These are phyloP conservation scores for Leccinum truebloodii DNA, from an alignment of 768 basidiomycete genomes.

Conservation along the genomic window DNA sequence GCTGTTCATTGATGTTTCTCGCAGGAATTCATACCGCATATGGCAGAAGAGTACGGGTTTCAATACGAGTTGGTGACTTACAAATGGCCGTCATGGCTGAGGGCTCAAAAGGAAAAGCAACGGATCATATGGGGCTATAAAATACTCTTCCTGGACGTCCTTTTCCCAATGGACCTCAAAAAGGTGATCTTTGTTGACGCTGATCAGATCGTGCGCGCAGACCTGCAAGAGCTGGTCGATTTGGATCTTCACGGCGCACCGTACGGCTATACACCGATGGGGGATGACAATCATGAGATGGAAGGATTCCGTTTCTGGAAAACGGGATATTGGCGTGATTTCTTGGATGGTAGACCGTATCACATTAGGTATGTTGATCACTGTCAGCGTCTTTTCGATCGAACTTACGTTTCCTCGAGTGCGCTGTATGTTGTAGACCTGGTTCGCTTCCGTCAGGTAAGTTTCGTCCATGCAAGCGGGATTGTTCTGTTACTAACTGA, in stretches of 20 bases:
- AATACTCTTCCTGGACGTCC: slow-evolving; percentile 97
- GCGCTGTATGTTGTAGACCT: slow-evolving; percentile 96
- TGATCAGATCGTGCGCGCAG: slow-evolving; percentile 96
- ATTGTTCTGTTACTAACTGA: not conserved
- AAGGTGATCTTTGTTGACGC: slow-evolving; percentile 99
- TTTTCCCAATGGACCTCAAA: slow-evolving; percentile 98
- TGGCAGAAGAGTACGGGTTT: slow-evolving; percentile 90
- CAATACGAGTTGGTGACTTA: slow-evolving; percentile 98
- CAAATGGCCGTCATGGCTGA: slow-evolving; percentile 98
- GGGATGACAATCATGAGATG: slow-evolving; percentile 91
- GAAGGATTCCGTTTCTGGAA: slow-evolving; percentile 99
- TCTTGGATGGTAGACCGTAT: slow-evolving; percentile 80
- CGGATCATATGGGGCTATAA: slow-evolving; percentile 99
- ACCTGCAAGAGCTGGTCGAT: slow-evolving; percentile 92
- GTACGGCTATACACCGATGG: slow-evolving; percentile 98
- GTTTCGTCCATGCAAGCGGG: not conserved
- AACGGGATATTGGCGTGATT: slow-evolving; percentile 92
- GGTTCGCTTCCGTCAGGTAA: slow-evolving; percentile 88
- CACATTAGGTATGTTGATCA: slow-evolving; percentile 78
- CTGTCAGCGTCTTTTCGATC: not conserved
- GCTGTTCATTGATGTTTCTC: not conserved
- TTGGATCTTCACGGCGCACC: slow-evolving; percentile 90
- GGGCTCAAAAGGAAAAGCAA: slow-evolving; percentile 97
- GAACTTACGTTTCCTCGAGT: slow-evolving; percentile 42
- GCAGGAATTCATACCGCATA: slow-evolving; percentile 92